Evolutionary conservation across 2,329 filamentous ascomycete species (phyloP), one percentile per base, ranked within the genome.

Genomic region (Fusarium subtropicale): DNA sequence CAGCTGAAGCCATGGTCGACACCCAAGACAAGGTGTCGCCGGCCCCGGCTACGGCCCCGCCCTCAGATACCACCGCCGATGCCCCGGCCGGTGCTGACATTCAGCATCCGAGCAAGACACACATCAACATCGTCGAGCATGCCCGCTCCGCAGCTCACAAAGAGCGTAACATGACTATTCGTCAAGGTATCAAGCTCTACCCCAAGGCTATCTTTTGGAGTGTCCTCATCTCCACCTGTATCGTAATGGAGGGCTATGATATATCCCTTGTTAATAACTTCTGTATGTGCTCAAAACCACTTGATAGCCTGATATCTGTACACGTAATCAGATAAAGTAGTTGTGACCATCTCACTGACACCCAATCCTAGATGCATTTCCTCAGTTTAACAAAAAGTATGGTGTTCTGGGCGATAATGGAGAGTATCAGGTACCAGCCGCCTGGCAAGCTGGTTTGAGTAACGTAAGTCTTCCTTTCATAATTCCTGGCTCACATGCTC

Each of bases 391-490:
- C 71, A 76, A 77, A 69, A 88, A 88, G 75, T 89, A 88, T 71
- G 87, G 87, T 59, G 80, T 83, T 46, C 80, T 79, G 57, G 76
- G 82, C 22, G 66, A 77, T 10, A 78, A 83, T 46, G 85, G 82
- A 58, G 78, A 75, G 6, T 88, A 85, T 69, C 81, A 88, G 71
- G 82, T 91, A n/a, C 81, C 88, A 4, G 86, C 88, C 2, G 77
- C 81, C 4, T 90, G 88, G 88, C 88, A 90, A 75, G 84, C 88
- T 8, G 88, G 87, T 16, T 79, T 90, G 20, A 88, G 84, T 71
- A 88, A 88, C 72, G 78, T 79, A 73, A 55, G 84, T 57, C 31
- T 59, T 41, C 18, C n/a, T 26, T 36, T 11, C 20, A 18, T n/a
- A 3, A 36, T 20, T 36, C 8, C 26, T 28, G 9, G 20, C 20